Evolutionary conservation across 352 stramenopile genomes (phyloP).

Genomic region (Achlya hypogyna): DNA sequence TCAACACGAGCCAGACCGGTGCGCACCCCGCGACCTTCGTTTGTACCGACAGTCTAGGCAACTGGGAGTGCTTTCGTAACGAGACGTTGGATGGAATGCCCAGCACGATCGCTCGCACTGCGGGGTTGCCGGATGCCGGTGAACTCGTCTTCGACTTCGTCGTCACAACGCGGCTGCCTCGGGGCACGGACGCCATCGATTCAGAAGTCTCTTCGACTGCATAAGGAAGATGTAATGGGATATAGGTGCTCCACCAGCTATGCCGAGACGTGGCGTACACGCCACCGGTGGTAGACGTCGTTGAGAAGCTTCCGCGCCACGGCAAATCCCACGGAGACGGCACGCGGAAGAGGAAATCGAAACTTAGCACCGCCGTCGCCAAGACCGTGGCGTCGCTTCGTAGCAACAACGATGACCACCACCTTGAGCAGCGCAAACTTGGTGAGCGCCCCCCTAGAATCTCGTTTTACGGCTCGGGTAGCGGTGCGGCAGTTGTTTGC

Average conservation of each 20-base stretch:
- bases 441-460: not conserved
- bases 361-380: no score
- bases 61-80: constrained; percentile 45
- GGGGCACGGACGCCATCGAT: not conserved
- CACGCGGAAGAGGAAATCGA: no score
- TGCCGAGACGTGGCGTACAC: not conserved
- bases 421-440: not conserved
- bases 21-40: not conserved
- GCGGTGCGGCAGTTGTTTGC: constrained; percentile 3
- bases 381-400: no score
- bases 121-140: constrained; percentile 16
- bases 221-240: not conserved
- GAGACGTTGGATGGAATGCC: constrained; percentile 28
- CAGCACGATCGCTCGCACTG: constrained; percentile 19
- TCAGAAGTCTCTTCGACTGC: constrained; percentile 4
- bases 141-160: constrained; percentile 32
- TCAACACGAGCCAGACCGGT: constrained; percentile 15
- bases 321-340: not conserved
- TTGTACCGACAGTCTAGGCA: constrained; percentile 13
- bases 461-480: not conserved
- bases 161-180: constrained; percentile 19
- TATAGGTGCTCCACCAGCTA: not conserved
- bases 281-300: no score
- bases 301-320: not conserved
- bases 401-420: no score